phyloP scores from a whole-genome alignment of 768 basidiomycete species.

The Lentinula sp. region DNA sequence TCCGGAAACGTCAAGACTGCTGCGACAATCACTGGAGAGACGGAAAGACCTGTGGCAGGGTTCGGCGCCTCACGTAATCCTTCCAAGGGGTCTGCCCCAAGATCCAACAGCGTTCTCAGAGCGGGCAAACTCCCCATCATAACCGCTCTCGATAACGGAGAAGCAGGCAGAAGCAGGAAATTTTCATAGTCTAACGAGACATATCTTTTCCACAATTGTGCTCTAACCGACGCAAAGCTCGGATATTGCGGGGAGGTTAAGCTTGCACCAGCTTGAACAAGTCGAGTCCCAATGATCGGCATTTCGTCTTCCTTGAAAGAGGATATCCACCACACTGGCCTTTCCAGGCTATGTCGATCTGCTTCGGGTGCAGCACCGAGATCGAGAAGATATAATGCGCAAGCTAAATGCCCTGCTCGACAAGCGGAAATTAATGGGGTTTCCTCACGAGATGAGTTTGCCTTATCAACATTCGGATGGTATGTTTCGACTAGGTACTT shows the following conservation, averaged over 20 bases:
- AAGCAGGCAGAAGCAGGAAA: slow-evolving; percentile 2
- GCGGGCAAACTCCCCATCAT: slow-evolving; percentile 7
- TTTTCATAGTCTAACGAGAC: slow-evolving; percentile 8
- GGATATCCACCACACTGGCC: slow-evolving; percentile 7
- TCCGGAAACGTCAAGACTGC: neutral
- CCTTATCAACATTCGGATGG: slow-evolving; percentile 2
- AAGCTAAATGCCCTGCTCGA: slow-evolving; percentile 5
- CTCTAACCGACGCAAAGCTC: neutral
- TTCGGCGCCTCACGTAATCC: neutral
- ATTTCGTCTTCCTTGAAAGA: slow-evolving; percentile 4
- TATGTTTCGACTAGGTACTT: slow-evolving; percentile 6
- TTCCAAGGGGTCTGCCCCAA: slow-evolving; percentile 9
- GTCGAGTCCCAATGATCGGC: neutral
- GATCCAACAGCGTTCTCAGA: neutral
- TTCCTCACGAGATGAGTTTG: slow-evolving; percentile 1
- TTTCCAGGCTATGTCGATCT: neutral
- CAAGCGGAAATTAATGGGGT: slow-evolving; percentile 8
- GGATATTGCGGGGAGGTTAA: neutral
- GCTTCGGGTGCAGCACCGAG: slow-evolving; percentile 7
- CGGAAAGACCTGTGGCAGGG: neutral
- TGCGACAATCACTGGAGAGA: neutral
- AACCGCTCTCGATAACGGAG: slow-evolving; percentile 8
- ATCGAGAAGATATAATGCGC: slow-evolving; percentile 7
- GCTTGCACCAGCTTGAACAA: neutral
- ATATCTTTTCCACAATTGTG: neutral